phyloP scores from a whole-genome alignment of 352 stramenopile species.

The Phytophthora litchii region DNA sequence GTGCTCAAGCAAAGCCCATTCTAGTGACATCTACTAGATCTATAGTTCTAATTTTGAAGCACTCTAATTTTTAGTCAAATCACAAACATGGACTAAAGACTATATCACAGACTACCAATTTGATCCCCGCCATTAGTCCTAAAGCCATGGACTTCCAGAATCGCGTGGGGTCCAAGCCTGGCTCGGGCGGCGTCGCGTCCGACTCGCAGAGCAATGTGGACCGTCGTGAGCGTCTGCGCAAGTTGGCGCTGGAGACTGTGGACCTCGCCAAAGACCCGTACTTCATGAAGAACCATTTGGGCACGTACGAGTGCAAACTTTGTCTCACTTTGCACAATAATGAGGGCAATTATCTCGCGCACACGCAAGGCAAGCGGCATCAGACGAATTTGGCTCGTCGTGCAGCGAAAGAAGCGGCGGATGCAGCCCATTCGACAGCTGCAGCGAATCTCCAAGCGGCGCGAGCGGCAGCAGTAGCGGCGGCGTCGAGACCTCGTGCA shows the following conservation, averaged over 20 bases:
- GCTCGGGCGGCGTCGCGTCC: slow-evolving; percentile 74
- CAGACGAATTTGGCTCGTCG: slow-evolving; percentile 96
- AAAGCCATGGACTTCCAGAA: slow-evolving; percentile 86
- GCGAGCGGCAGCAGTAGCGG: slow-evolving; percentile 45
- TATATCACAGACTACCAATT: too few relatives aligned
- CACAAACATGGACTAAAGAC: too few relatives aligned
- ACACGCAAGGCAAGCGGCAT: slow-evolving; percentile 99
- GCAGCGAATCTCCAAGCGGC: slow-evolving; percentile 44
- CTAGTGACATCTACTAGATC: too few relatives aligned
- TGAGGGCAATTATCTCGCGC: slow-evolving; percentile 99
- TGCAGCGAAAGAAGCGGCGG: slow-evolving; percentile 82
- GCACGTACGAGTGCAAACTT: slow-evolving; percentile 99
- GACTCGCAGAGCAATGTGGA: slow-evolving; percentile 90
- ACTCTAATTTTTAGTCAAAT: too few relatives aligned
- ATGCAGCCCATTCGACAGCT: slow-evolving; percentile 57
- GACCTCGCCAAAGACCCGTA: slow-evolving; percentile 99
- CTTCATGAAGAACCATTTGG: slow-evolving; percentile 99
- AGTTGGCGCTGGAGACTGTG: slow-evolving; percentile 98
- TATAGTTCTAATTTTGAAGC: too few relatives aligned
- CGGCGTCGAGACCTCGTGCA: slow-evolving; percentile 57
- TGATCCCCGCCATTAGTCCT: background rate
- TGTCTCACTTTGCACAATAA: slow-evolving; percentile 99
- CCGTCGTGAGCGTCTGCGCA: slow-evolving; percentile 95
- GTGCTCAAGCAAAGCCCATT: too few relatives aligned
- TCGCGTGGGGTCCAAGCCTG: slow-evolving; percentile 82